Evolutionary conservation across 2,329 filamentous ascomycete species (phyloP), one percentile per base, ranked within the genome.

Genomic region (Clonostachys solani): DNA sequence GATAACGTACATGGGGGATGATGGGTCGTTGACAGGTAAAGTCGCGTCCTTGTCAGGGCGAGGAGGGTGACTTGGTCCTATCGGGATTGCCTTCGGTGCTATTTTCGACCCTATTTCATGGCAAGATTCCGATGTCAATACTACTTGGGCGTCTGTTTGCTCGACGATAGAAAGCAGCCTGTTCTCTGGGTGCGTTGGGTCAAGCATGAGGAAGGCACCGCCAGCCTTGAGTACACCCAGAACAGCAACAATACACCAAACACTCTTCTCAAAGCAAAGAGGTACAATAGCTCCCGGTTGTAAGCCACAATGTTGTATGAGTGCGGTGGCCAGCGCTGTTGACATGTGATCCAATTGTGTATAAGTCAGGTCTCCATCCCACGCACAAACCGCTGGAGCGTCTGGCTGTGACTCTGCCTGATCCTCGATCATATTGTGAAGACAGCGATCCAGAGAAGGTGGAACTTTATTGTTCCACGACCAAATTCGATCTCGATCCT

Each of bases 191-290:
- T 64, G 50, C 41, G 62, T 58, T 17, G 65, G 62, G 44, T 72
- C 68, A 3, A 71, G 50, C 0, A 64, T 60, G 17, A 55, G 52
- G 41, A 60, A 60, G 12, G 56, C 56, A 15, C 47, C 62, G 10
- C 64, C 65, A 38, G 65, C 59, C 45, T 64, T 66, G 41, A 68
- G 48, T 1, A 67, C 57, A 9, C 51, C 62, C 9, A 69, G 46
- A 47, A 66, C 60, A 1, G 60, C 59, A 5, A 67, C 55, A 15
- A 58, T 45, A 1, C 55, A 56, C 61, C 61, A 69, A 37, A 52
- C 55, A 6, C 63, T 66, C 52, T 68, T 69, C 23, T 67, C 62
- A 42, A 68, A 67, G 42, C 57, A 62, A 12, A 69, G 49, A 1
- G 63, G 63, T 7, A 67, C 57, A 10, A 59, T 42, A 6, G 45